These are phyloP conservation scores for Aureobasidium lini DNA, from an alignment of 2,329 filamentous ascomycete genomes.

Conservation along the genomic window DNA sequence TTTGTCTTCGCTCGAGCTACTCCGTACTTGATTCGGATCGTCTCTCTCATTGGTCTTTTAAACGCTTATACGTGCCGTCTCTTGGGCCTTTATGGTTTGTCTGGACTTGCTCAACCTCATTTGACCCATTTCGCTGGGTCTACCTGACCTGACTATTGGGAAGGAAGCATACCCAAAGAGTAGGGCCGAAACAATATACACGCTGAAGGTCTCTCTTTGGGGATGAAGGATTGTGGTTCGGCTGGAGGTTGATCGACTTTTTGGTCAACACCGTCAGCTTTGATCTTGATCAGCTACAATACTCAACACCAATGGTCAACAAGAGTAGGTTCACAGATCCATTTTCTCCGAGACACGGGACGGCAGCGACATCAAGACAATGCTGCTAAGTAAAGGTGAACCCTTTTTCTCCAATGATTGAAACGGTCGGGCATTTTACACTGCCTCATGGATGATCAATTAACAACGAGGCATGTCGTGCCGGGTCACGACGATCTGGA, in stretches of 20 bases:
- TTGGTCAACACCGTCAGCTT: too few relatives aligned
- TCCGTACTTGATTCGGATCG: too few relatives aligned
- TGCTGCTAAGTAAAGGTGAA: neutral
- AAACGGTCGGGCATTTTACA: neutral
- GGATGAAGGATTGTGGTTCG: neutral
- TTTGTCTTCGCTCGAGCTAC: too few relatives aligned
- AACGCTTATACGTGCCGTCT: neutral
- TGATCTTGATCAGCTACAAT: too few relatives aligned
- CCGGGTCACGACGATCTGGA: neutral
- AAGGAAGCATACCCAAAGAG: neutral
- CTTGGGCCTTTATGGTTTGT: neutral
- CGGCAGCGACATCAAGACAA: neutral
- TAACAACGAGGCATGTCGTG: neutral
- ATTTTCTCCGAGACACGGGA: neutral
- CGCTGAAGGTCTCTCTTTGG: neutral
- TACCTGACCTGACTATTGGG: neutral
- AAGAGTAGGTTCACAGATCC: neutral
- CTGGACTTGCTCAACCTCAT: too few relatives aligned
- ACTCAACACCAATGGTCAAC: too few relatives aligned
- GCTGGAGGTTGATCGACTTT: too few relatives aligned
- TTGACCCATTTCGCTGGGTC: too few relatives aligned
- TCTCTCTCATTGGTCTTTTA: neutral
- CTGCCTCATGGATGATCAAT: neutral
- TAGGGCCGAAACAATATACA: constrained; percentile 6
- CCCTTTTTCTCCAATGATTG: neutral